Conservation (phyloP, 1,139 yeast genomes). For the Geotrichum carabidarum region DNA sequence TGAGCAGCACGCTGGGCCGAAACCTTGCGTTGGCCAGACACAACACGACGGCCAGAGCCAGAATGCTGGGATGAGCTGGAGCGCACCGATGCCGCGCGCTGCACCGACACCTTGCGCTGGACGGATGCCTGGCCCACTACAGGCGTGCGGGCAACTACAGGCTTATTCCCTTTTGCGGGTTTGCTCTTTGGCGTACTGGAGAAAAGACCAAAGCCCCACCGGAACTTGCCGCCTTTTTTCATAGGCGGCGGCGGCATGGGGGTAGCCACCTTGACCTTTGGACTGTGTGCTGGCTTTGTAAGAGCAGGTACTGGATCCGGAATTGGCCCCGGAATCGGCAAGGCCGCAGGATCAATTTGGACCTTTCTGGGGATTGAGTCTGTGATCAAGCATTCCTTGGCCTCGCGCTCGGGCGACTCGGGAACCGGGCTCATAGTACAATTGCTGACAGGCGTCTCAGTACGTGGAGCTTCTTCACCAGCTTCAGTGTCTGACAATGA, state of each 20-base stretch:
- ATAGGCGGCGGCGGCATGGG: neutral
- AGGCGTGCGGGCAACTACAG: neutral
- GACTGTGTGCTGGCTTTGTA: neutral
- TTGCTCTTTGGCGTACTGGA: neutral
- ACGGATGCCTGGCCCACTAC: neutral
- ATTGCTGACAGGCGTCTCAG: neutral
- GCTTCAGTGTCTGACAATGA: neutral
- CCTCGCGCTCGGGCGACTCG: neutral
- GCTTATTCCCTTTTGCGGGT: neutral
- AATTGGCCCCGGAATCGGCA: neutral
- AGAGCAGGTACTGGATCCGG: neutral
- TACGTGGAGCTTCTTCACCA: neutral
- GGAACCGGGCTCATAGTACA: neutral
- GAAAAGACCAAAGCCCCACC: conserved; percentile 12
- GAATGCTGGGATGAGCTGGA: neutral
- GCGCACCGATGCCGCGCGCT: neutral
- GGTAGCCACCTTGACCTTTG: neutral
- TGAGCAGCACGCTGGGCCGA: conserved; percentile 3
- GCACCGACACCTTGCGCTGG: neutral
- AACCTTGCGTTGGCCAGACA: neutral
- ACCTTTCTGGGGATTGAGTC: too few species aligned
- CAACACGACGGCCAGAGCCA: neutral
- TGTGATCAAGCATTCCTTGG: too few species aligned
- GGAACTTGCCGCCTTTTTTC: conserved; percentile 7
- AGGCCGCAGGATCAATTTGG: too few species aligned